phyloP scores from a whole-genome alignment of 176 grass and related monocot genomes.

The Musa beccarii region DNA sequence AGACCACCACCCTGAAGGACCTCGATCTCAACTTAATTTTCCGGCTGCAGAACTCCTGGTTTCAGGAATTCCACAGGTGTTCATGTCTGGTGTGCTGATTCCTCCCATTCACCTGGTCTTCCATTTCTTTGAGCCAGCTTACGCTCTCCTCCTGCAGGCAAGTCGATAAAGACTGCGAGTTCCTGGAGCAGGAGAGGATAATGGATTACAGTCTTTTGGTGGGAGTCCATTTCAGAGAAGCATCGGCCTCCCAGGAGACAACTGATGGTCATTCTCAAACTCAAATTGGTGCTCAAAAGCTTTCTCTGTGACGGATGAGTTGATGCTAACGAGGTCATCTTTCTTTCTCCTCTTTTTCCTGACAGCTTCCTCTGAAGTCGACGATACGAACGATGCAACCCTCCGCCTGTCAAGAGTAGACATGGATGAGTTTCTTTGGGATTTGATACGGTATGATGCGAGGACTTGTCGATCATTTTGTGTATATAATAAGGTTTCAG shows the following conservation, averaged over 20 bases:
- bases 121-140: not conserved
- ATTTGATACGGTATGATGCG: constrained; percentile 34
- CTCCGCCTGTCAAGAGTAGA: constrained; percentile 34
- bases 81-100: not conserved
- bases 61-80: constrained; percentile 59
- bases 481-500: too few relatives aligned
- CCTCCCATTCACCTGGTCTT: not conserved
- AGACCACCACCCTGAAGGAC: constrained; percentile 65
- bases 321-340: not conserved
- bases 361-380: constrained; percentile 28
- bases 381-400: constrained; percentile 23
- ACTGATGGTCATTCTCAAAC: not conserved
- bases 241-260: not conserved
- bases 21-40: constrained; percentile 91
- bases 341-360: not conserved
- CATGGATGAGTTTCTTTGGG: constrained; percentile 31
- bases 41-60: constrained; percentile 53
- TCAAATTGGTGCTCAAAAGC: not conserved
- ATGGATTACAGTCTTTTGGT: constrained; percentile 95
- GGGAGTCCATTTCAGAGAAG: constrained; percentile 72
- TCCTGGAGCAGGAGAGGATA: constrained; percentile 88
- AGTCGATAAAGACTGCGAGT: constrained; percentile 77
- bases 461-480: too few relatives aligned
- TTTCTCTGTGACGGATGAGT: not conserved
- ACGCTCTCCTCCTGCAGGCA: constrained; percentile 34